Conservation (phyloP, 2,329 filamentous ascomycete genomes). For the Davidsoniella eucalypti region DNA sequence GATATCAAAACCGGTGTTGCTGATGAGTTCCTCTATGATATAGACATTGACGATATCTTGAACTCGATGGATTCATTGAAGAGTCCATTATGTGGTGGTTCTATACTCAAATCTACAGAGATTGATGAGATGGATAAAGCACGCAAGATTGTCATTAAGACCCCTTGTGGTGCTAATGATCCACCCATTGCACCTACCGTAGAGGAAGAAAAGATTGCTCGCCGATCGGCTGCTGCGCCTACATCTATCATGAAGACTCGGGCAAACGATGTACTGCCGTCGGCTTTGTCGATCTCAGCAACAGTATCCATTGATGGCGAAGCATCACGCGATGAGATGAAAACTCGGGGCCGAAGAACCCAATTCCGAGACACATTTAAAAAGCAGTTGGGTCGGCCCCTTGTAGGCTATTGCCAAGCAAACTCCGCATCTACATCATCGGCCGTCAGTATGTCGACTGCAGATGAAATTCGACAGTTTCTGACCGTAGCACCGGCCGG, state of each 20-base stretch:
- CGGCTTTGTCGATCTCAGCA: not conserved
- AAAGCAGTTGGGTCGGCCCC: slow-evolving; percentile 16
- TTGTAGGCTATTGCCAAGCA: slow-evolving; percentile 13
- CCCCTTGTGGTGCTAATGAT: not conserved
- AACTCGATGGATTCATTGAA: slow-evolving; percentile 6
- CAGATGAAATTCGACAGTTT: slow-evolving; percentile 9
- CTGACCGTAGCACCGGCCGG: not conserved
- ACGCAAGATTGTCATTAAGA: slow-evolving; percentile 18
- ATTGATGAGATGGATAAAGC: slow-evolving; percentile 4
- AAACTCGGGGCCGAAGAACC: slow-evolving; percentile 10
- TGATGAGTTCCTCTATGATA: slow-evolving; percentile 10
- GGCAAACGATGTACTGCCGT: not conserved
- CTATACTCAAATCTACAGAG: not conserved
- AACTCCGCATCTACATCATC: not conserved
- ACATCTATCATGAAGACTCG: slow-evolving; percentile 22
- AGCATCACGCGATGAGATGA: not conserved
- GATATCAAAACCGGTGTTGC: not conserved
- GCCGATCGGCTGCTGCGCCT: slow-evolving; percentile 18
- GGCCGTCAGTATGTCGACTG: not conserved
- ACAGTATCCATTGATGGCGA: too few relatives aligned
- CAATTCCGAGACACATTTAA: slow-evolving; percentile 2
- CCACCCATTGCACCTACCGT: slow-evolving; percentile 19
- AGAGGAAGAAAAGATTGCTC: slow-evolving; percentile 22
- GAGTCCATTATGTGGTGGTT: slow-evolving; percentile 7
- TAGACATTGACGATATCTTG: slow-evolving; percentile 11